Base-by-base conservation (phyloP, 108 stramenopile species). In the Discostella stelligeroides region DNA sequence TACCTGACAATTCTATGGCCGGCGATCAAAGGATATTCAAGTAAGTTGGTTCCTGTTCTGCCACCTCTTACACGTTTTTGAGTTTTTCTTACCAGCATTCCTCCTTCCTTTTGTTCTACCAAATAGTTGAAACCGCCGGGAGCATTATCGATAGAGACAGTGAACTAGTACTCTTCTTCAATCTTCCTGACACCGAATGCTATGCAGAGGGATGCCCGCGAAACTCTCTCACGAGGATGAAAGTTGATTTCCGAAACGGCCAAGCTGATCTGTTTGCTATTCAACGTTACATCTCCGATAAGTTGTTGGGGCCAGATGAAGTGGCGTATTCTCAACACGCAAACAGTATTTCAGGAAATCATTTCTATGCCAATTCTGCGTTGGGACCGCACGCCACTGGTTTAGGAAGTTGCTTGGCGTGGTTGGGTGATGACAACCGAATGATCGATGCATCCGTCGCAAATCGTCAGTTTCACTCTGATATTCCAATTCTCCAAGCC, bases 121-220 rank as follows among this genome's bases (percentile, higher is more conserved):
- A 57, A 30, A 15, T 43, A 73, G 86, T 90, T 12, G 83, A 90
- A 72, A 90, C 86, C 15, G 86, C 89, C 28, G 89, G 89, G 2
- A 84, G 80, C 49, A 69, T 83, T 20, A 24, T 90, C 11, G 86
- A 90, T 42, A 43, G 85, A 11, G 86, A 90, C 43, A 84, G 71
- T 10, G 85, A 90, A 53, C 63, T 90, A 11, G 75, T 66, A 20
- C 56, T 90, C 11, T 90, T 66, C 67, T 84, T 84, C 60, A 82
- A 84, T 40, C 76, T 85, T 27, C 68, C 69, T 20, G 62, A 72
- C 13, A 54, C 47, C n/a, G 37, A 39, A 0, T 46, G 28, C 23
- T 12, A 0, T 1, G 34, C 49, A 17, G 73, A 79, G 46, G 77
- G 82, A 18, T 79, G 63, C 28, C 77, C 77, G 5, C 73, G 82